Percentiles rank a stretch among this genome's conserved stretches.
These are phyloP conservation scores for Debaryomyces tyrocola DNA, from an alignment of 805 yeast genomes.

Conservation along the genomic window DNA sequence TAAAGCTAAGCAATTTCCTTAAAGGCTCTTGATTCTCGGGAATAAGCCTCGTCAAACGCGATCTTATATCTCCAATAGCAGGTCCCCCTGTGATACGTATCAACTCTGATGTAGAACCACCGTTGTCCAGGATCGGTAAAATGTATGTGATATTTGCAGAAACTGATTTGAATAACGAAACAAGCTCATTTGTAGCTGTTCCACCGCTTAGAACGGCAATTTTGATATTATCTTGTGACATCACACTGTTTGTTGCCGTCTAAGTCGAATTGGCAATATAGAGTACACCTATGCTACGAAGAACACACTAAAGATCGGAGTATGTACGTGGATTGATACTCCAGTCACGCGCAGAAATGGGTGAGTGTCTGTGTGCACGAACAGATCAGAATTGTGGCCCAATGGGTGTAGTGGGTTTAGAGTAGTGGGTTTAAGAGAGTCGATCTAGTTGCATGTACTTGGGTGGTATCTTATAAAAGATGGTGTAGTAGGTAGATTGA, in stretches of 20 bases:
- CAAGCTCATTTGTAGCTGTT: conserved; percentile 81
- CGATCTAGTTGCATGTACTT: too few species aligned
- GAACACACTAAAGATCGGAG: too few species aligned
- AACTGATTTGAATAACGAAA: conserved; percentile 52
- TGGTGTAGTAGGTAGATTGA: too few species aligned
- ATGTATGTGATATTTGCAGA: conserved; percentile 57
- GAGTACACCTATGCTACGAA: too few species aligned
- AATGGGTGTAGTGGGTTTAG: too few species aligned
- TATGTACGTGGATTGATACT: too few species aligned
- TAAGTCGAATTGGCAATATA: too few species aligned
- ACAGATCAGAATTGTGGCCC: too few species aligned
- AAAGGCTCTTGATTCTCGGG: conserved; percentile 47
- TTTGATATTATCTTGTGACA: conserved; percentile 2
- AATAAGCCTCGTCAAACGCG: conserved; percentile 73
- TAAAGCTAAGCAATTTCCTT: conserved; percentile 37
- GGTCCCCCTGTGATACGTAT: conserved; percentile 89
- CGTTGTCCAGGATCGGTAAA: conserved; percentile 87
- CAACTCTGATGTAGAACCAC: conserved; percentile 91
- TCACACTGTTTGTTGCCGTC: not conserved
- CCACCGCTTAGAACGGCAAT: conserved; percentile 68
- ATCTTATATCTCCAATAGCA: conserved; percentile 89
- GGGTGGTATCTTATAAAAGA: too few species aligned
- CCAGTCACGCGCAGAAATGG: too few species aligned
- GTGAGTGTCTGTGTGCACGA: too few species aligned
- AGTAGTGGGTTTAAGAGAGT: too few species aligned